Conservation (phyloP, 305 asterid species). For the Plantago coronopus region DNA sequence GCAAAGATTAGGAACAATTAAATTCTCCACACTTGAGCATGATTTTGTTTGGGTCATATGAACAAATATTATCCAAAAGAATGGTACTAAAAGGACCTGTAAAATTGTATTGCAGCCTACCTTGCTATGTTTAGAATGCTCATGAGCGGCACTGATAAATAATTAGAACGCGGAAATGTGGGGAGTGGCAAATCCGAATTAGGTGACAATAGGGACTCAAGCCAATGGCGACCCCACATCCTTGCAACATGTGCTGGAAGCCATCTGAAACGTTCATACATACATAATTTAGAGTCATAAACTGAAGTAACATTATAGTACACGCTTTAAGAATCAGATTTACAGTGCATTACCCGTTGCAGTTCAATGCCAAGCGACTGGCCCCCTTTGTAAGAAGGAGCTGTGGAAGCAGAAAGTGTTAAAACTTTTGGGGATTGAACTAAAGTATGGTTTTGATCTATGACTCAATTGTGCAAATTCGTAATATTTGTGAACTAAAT, state of each 20-base stretch:
- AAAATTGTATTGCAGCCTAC: conserved; percentile 30
- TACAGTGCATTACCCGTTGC: conserved; percentile 67
- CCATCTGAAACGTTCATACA: conserved; percentile 56
- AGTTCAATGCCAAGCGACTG: conserved; percentile 77
- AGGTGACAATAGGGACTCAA: conserved; percentile 70
- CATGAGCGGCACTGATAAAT: conserved; percentile 82
- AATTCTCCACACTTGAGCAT: too few species aligned
- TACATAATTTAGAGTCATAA: conserved; percentile 10
- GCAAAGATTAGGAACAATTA: not conserved
- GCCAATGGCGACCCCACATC: conserved; percentile 99
- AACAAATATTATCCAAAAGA: not conserved
- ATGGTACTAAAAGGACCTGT: not conserved
- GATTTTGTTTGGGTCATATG: too few species aligned
- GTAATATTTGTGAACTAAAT: not conserved
- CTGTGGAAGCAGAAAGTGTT: conserved; percentile 40
- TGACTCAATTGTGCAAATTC: too few species aligned
- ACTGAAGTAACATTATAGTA: not conserved
- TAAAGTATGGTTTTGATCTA: too few species aligned
- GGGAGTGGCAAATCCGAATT: conserved; percentile 62
- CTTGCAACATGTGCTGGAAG: conserved; percentile 90
- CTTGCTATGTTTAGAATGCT: conserved; percentile 91
- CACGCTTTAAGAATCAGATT: conserved; percentile 15
- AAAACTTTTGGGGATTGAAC: not conserved
- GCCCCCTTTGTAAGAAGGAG: conserved; percentile 87
- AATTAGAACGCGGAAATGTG: conserved; percentile 65